Evolutionary conservation across 768 basidiomycete genomes (phyloP), one percentile per base, ranked within the genome.

Genomic region (Mrakia blollopis): DNA sequence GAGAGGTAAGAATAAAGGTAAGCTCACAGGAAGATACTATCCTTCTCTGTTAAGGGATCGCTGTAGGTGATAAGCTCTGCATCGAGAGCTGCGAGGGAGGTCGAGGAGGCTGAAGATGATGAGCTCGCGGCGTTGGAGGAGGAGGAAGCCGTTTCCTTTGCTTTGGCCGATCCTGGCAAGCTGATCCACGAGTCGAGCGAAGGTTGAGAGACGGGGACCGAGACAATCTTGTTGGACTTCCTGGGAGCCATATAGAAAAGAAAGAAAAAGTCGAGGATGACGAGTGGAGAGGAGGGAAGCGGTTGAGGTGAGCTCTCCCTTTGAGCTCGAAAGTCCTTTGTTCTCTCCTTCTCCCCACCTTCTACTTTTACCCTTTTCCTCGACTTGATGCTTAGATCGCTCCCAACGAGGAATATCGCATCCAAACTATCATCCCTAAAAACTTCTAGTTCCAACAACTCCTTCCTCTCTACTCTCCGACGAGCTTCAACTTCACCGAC

Each of bases 11-110:
- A 50, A 50, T 1, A 50, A 18, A 50, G 47, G 47, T 5, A 14
- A 21, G 47, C 57, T 57, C 57, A 57, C 37, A 91, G 84, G 80
- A 94, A 94, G 5, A 76, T 71, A 5, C 52, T 60, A 21, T 76
- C 75, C 69, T 63, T 71, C 86, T 86, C 1, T 91, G 92, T 16
- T 88, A 88, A 28, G 91, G 87, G 84, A 92, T 92, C 41, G 89
- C 86, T 73, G 93, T 87, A 80, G 92, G 91, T 79, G 90, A 88
- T 3, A 92, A 93, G 37, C 87, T 88, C 41, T 23, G 65, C 65
- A 39, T 68, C 65, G 25, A 68, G 65, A 18, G 23, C 65, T 5
- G 65, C 65, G 35, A 68, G 65, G 25, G 62, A 63, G 18, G 62
- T 25, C 57, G 25, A 2, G 87, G 83, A 52, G 85, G 83, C 23